Evolutionary conservation across 164 flowering plant genomes (phyloP).

Genomic region (Liquidambar formosana): DNA sequence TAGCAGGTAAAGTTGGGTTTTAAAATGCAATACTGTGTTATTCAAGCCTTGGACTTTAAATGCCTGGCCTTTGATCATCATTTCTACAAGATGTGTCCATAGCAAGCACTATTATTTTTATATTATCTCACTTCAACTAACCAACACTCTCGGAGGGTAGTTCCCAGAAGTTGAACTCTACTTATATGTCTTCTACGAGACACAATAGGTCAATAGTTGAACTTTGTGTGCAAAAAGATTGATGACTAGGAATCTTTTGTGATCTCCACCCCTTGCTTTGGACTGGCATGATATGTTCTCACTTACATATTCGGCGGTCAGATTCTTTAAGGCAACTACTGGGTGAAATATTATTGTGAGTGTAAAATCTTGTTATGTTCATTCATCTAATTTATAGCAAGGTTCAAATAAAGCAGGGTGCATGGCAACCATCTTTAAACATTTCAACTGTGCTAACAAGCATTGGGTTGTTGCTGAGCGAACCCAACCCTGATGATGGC

Average conservation of each 20-base stretch:
- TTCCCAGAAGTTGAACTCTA: background rate
- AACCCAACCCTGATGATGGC: conserved; percentile 96
- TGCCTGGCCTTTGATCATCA: too few relatives aligned
- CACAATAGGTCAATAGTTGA: too few relatives aligned
- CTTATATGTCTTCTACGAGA: too few relatives aligned
- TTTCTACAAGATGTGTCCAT: too few relatives aligned
- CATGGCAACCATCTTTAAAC: conserved; percentile 94
- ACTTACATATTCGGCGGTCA: background rate
- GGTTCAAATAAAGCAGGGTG: conserved; percentile 54
- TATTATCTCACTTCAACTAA: background rate
- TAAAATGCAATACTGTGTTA: background rate
- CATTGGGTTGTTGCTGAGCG: conserved; percentile 77
- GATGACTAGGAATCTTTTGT: too few relatives aligned
- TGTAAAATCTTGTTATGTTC: too few relatives aligned
- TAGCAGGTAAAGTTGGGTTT: background rate
- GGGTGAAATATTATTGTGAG: too few relatives aligned
- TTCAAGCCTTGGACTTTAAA: too few relatives aligned
- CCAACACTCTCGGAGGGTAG: background rate
- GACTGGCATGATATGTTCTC: too few relatives aligned
- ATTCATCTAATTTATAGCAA: conserved; percentile 1
- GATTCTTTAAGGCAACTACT: too few relatives aligned
- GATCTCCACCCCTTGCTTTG: too few relatives aligned
- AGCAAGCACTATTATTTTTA: background rate
- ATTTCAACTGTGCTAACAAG: conserved; percentile 80
- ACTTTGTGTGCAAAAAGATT: too few relatives aligned